Conservation (phyloP, 2,329 filamentous ascomycete genomes). For the Leptosphaerulina australis region DNA sequence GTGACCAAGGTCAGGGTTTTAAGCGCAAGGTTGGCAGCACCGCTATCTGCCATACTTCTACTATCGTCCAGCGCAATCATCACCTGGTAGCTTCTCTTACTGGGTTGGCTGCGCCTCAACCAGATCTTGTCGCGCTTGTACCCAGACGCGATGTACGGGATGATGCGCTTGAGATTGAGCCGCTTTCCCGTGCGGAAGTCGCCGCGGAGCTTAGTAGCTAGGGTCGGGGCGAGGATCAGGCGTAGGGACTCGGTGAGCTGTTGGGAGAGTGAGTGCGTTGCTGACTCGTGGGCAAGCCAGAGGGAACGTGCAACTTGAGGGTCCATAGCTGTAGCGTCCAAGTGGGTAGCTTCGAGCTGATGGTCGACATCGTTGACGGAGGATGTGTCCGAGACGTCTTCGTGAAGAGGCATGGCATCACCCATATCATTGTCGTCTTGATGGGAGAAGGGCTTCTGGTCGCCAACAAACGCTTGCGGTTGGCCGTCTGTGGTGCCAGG, state of each 20-base stretch:
- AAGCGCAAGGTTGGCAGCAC: constrained; percentile 80
- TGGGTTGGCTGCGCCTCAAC: constrained; percentile 92
- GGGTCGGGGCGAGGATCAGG: constrained; percentile 90
- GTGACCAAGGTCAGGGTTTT: constrained; percentile 93
- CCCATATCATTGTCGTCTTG: constrained; percentile 49
- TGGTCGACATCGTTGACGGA: constrained; percentile 56
- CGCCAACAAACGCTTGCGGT: constrained; percentile 54
- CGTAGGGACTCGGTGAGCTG: constrained; percentile 92
- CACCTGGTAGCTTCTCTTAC: constrained; percentile 95
- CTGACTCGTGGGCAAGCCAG: constrained; percentile 84
- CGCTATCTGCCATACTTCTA: constrained; percentile 86
- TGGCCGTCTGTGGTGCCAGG: constrained; percentile 40
- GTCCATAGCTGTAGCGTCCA: constrained; percentile 54
- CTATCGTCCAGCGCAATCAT: constrained; percentile 97
- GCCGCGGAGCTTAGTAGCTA: constrained; percentile 93
- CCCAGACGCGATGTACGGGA: constrained; percentile 96
- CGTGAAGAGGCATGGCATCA: constrained; percentile 43
- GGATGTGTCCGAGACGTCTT: constrained; percentile 43
- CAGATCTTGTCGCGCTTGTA: constrained; percentile 99
- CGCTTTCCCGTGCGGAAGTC: constrained; percentile 97
- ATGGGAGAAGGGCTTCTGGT: constrained; percentile 45
- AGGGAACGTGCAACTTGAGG: constrained; percentile 69
- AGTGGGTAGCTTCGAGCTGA: constrained; percentile 75
- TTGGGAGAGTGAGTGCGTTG: constrained; percentile 84
- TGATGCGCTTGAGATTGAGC: constrained; percentile 99